Evolutionary conservation across 192 early-diverging fungal genomes (phyloP).

Genomic region (Mortierella hygrophila): DNA sequence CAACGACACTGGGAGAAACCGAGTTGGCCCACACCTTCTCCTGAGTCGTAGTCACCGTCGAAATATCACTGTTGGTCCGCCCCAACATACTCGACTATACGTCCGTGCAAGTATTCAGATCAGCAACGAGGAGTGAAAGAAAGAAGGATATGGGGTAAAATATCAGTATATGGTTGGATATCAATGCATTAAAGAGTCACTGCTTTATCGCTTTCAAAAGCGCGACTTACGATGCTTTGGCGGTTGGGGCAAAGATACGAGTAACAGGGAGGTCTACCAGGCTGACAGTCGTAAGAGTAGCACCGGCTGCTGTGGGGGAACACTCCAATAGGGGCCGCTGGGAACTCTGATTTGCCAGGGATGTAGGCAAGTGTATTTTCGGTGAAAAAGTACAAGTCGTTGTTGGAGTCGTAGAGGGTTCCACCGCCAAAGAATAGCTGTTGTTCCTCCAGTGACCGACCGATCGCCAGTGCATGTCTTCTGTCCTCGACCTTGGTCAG

Average conservation of each 20-base stretch:
- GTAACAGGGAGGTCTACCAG: slow-evolving; percentile 39
- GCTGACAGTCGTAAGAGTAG: slow-evolving; percentile 40
- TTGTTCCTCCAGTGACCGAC: slow-evolving; percentile 82
- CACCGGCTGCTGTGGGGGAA: slow-evolving; percentile 40
- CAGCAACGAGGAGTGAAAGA: background rate
- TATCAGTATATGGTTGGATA: background rate
- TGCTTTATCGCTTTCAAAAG: background rate
- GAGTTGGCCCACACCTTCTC: slow-evolving; percentile 57
- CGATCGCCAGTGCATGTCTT: slow-evolving; percentile 80
- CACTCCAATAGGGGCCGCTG: slow-evolving; percentile 36
- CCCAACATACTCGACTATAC: slow-evolving; percentile 28
- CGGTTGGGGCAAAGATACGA: slow-evolving; percentile 52
- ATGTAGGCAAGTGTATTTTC: slow-evolving; percentile 40
- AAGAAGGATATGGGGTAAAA: background rate
- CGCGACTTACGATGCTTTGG: slow-evolving; percentile 36
- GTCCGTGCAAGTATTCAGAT: background rate
- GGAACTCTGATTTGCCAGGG: slow-evolving; percentile 42
- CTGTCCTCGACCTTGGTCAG: slow-evolving; percentile 79
- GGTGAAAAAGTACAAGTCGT: slow-evolving; percentile 82
- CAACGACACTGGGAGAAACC: slow-evolving; percentile 34
- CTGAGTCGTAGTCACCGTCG: slow-evolving; percentile 21
- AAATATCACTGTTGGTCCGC: slow-evolving; percentile 42
- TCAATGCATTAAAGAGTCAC: background rate
- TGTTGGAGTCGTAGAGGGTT: slow-evolving; percentile 77
- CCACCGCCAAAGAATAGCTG: slow-evolving; percentile 86